Evolutionary conservation across 805 yeast genomes (phyloP).

Genomic region (Saccharomyces paradoxus): DNA sequence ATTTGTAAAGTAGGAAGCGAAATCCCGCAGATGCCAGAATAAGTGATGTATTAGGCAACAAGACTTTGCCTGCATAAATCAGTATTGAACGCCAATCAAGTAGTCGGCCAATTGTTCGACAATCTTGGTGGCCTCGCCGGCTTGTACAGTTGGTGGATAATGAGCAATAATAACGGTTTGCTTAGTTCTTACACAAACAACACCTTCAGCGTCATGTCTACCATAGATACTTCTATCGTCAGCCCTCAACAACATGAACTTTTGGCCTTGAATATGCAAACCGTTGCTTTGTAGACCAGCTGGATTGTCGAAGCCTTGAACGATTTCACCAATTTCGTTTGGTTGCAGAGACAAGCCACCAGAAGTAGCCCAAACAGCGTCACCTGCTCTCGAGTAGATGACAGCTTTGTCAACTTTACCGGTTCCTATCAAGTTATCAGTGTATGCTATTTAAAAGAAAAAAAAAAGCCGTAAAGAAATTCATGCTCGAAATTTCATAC

Average conservation of each 20-base stretch:
- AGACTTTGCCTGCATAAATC: constrained; percentile 10
- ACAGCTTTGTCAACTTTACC: constrained; percentile 89
- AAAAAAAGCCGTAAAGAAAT: not conserved
- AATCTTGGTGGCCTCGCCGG: constrained; percentile 91
- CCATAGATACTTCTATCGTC: constrained; percentile 93
- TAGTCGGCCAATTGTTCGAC: constrained; percentile 96
- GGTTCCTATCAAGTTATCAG: constrained; percentile 83
- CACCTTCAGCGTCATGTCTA: constrained; percentile 81
- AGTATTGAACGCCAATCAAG: constrained; percentile 80
- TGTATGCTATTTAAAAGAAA: constrained; percentile 55
- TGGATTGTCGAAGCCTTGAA: constrained; percentile 74
- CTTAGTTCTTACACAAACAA: constrained; percentile 84
- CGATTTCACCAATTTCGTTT: constrained; percentile 65
- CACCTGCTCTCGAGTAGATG: constrained; percentile 89
- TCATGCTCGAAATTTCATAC: not conserved
- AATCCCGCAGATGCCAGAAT: not conserved
- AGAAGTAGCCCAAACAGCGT: constrained; percentile 86
- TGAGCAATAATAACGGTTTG: constrained; percentile 93
- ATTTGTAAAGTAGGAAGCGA: not conserved
- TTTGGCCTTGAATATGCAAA: constrained; percentile 73
- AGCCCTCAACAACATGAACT: constrained; percentile 81
- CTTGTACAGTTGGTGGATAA: constrained; percentile 81
- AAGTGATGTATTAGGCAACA: not conserved
- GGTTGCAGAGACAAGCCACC: constrained; percentile 56
- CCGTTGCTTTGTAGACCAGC: constrained; percentile 76